Base-by-base conservation (phyloP, 805 yeast genomes). In the Teunomyces aglyptinius region DNA sequence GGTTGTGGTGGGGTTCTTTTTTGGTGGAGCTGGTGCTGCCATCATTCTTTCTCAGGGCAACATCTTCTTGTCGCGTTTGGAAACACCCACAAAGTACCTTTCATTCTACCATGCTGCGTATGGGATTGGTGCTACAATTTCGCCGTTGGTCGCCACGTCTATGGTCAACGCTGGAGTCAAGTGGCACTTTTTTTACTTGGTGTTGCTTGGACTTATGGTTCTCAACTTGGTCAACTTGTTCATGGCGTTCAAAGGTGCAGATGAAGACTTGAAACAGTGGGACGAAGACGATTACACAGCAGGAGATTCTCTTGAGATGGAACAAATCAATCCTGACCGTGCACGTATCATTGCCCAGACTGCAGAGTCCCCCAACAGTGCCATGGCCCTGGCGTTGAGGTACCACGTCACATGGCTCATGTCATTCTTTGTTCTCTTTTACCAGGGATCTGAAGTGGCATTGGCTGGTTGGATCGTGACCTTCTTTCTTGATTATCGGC, bases 401-500 rank as follows among this genome's bases (percentile, higher is more conserved):
- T 56, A 70, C 61, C 48, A 64, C 47, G 44, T 63, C 54, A 69
- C 81, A 1, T 67, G 85, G 72, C 52, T 76, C 2, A 63, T 82
- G 50, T 71, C 89, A 5, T 52, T 71, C 1, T 81, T 77, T 54
- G 67, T 83, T 20, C 77, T 85, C 53, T 70, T 80, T 42, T 85
- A 86, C 56, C 78, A 83, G 53, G 92, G 91, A 5, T 77, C 81
- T 2, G 91, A 85, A 59, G 83, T 85, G 22, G 65, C 85, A 1
- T 64, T 85, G 49, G 89, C 85, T 1, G 84, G 89, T 2, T 85
- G 91, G 90, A 67, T 81, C 15, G 81, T 81, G 40, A 80, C 89
- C 2, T 86, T 76, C 55, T 63, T 86, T 46, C 68, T 81, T 35
- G 77, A 74, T 20, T 76, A 81, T 44, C 75, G 86, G 47, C 63